These are phyloP conservation scores for Talaromyces sp. DNA, from an alignment of 2,329 filamentous ascomycete species.

Conservation along the genomic window DNA sequence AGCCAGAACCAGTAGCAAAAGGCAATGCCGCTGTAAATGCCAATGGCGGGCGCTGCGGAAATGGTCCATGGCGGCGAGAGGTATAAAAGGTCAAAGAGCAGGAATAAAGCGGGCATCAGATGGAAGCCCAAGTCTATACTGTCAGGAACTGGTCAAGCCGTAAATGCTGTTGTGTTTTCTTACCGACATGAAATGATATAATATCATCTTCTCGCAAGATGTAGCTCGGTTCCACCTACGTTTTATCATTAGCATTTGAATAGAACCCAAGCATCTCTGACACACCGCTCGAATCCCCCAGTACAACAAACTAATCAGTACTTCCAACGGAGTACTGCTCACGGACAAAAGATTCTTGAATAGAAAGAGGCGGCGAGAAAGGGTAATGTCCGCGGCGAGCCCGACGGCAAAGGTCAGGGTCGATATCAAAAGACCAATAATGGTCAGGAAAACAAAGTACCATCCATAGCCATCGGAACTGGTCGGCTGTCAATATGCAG, in stretches of 20 bases:
- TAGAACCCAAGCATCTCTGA: neutral
- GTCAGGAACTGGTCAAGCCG: neutral
- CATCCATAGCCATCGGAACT: constrained; percentile 59
- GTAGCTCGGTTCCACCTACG: constrained; percentile 42
- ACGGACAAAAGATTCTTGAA: constrained; percentile 56
- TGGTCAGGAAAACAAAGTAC: constrained; percentile 63
- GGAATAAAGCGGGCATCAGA: constrained; percentile 49
- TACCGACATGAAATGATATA: constrained; percentile 35
- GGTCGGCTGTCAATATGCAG: neutral
- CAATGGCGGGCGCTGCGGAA: constrained; percentile 47
- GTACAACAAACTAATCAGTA: constrained; percentile 58
- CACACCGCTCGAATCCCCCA: constrained; percentile 53
- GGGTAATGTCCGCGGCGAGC: constrained; percentile 52
- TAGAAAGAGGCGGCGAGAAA: constrained; percentile 49
- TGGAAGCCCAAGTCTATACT: constrained; percentile 44
- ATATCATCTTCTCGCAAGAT: constrained; percentile 45
- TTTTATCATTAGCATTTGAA: constrained; percentile 5
- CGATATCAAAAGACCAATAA: constrained; percentile 55
- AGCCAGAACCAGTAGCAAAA: constrained; percentile 63
- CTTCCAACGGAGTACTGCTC: constrained; percentile 56
- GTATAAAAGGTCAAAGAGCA: constrained; percentile 53
- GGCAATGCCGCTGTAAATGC: constrained; percentile 47
- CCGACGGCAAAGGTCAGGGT: constrained; percentile 52
- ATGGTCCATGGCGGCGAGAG: constrained; percentile 60
- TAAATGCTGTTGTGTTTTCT: neutral